Conservation (phyloP, 805 yeast species). For the Candida pseudofarinosa region DNA sequence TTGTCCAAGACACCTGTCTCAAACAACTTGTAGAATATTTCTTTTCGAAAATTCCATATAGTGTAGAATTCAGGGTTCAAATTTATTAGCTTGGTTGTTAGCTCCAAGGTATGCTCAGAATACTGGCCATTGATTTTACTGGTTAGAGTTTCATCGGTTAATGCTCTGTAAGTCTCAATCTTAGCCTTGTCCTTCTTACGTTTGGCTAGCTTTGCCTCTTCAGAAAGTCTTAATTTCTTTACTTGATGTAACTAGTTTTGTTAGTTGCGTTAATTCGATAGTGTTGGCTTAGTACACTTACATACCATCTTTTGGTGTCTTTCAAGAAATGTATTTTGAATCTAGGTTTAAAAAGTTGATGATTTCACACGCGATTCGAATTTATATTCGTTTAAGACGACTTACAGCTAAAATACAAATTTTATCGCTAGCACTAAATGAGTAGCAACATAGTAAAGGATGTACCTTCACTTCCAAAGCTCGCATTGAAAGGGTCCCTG, state of each 20-base stretch:
- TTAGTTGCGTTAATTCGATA: constrained; percentile 10
- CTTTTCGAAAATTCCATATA: constrained; percentile 85
- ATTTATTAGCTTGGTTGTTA: constrained; percentile 55
- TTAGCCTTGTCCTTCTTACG: constrained; percentile 55
- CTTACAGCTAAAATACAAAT: no score
- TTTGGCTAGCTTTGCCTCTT: constrained; percentile 52
- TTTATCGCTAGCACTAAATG: no score
- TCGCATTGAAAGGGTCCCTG: constrained; percentile 75
- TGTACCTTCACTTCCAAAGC: constrained; percentile 31
- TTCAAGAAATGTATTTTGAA: neutral
- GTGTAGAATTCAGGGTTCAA: constrained; percentile 86
- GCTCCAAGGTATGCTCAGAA: constrained; percentile 38
- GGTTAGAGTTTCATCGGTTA: constrained; percentile 43
- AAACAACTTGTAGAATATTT: constrained; percentile 45
- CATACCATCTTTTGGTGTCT: neutral
- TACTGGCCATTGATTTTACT: constrained; percentile 14
- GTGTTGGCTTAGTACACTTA: no score
- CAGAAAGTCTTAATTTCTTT: constrained; percentile 53
- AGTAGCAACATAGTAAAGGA: no score
- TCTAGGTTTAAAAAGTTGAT: neutral
- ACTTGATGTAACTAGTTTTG: constrained; percentile 60
- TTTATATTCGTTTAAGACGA: no score
- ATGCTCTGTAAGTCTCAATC: constrained; percentile 50
- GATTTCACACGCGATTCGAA: no score
- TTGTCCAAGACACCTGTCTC: constrained; percentile 8